These are phyloP conservation scores for Podila epicladia DNA, from an alignment of 192 early-diverging fungal species.

Conservation along the genomic window DNA sequence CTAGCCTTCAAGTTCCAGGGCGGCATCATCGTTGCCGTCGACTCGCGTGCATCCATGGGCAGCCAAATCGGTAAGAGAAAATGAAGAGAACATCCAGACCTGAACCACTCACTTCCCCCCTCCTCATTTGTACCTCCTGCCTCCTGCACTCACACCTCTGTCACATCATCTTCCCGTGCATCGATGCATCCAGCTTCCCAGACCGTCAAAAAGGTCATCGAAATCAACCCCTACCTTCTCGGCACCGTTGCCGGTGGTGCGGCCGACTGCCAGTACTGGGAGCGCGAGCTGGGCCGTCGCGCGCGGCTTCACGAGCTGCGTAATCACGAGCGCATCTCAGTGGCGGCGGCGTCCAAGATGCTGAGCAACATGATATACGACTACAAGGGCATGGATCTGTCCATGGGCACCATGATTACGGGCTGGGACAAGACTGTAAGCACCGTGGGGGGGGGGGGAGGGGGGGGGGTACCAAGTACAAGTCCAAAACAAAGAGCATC, in stretches of 20 bases:
- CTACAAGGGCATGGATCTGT: constrained; percentile 99
- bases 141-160: background rate
- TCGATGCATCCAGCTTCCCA: constrained; percentile 78
- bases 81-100: no score
- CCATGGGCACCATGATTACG: constrained; percentile 99
- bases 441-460: background rate
- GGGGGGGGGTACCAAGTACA: no score
- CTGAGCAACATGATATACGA: constrained; percentile 96
- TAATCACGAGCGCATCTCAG: constrained; percentile 98
- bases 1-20: constrained; percentile 96
- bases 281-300: constrained; percentile 95
- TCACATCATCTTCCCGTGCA: background rate
- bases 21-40: constrained; percentile 96
- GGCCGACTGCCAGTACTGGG: constrained; percentile 98
- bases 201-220: constrained; percentile 98
- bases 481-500: no score
- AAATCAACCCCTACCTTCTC: constrained; percentile 98
- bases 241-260: constrained; percentile 99
- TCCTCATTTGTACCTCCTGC: background rate
- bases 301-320: constrained; percentile 95
- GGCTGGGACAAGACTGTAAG: constrained; percentile 96
- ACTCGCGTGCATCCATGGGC: constrained; percentile 97
- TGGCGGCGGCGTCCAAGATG: constrained; percentile 97
- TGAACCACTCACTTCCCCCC: background rate
- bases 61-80: constrained; percentile 76